phyloP scores from a whole-genome alignment of 2,329 filamentous ascomycete genomes.

The Diaporthe caulivora region DNA sequence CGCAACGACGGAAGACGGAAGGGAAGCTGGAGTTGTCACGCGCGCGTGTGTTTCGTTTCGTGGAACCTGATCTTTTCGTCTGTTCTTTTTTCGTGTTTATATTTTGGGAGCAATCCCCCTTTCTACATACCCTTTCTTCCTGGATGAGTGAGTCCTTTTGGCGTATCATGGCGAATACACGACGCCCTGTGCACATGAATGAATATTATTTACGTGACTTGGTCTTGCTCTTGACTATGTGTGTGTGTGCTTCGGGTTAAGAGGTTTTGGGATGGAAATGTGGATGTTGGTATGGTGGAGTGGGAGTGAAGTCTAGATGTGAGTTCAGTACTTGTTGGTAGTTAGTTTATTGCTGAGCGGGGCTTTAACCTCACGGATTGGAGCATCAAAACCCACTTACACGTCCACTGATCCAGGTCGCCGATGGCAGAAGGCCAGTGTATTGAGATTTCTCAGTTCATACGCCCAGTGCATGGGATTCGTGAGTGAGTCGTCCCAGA shows the following conservation, averaged over 20 bases:
- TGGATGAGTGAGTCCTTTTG: background rate
- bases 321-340: too few relatives aligned
- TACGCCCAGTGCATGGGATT: too few relatives aligned
- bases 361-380: too few relatives aligned
- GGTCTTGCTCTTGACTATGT: background rate
- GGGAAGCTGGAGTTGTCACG: background rate
- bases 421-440: too few relatives aligned
- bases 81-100: slow-evolving; percentile 2
- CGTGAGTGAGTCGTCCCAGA: background rate
- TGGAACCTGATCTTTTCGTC: too few relatives aligned
- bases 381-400: too few relatives aligned
- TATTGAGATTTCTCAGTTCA: background rate
- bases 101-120: background rate
- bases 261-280: too few relatives aligned
- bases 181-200: slow-evolving; percentile 13
- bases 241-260: too few relatives aligned
- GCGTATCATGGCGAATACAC: background rate
- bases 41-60: background rate
- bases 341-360: too few relatives aligned
- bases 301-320: too few relatives aligned
- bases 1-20: background rate
- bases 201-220: background rate
- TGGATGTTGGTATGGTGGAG: too few relatives aligned
- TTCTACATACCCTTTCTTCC: slow-evolving; percentile 1
- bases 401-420: too few relatives aligned